Evolutionary conservation across 1,284 basidiomycete genomes (phyloP), one percentile per base, ranked within the genome.

Genomic region (Porogramme epimiltina): DNA sequence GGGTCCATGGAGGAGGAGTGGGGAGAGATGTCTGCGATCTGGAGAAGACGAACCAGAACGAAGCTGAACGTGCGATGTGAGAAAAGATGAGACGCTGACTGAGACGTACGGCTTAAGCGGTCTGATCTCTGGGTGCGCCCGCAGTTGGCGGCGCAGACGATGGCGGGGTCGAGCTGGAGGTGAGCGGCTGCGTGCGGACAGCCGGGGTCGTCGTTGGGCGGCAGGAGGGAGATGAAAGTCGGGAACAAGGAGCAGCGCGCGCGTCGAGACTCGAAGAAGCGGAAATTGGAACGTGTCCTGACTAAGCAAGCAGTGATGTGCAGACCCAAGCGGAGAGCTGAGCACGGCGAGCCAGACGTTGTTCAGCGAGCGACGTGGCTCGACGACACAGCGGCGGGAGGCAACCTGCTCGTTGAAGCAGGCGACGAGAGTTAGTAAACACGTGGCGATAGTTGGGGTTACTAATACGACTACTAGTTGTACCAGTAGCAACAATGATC

Each of bases 1-100:
- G 64, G 56, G 49, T 68, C 66, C 66, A 67, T 66, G 59, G 31
- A 18, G 42, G 38, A 22, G 24, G 41, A 40, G 31, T 28, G 34
- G n/a, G n/a, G 26, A 36, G 25, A 18, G 39, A 36, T 38, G 48
- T 23, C 39, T 16, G 51, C 31, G 45, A 53, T 52, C 45, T 44
- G 50, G 45, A 18, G 50, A 53, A 55, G 47, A 49, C 42, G 54
- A 56, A 56, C 57, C 49, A 56, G 54, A 56, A 56, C 57, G 47
- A 56, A 37, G 47, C 54, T 59, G 54, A 42, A 50, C 31, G 49
- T 34, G 44, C 44, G 54, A 50, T 47, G 58, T 59, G 58, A 54
- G 58, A 56, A 59, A 55, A 56, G 48, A 52, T 50, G 58, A 46
- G 52, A 34, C 52, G 58, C 47, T 54, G 52, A 45, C 43, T 40